Conservation (phyloP, 345 rosid species). For the Sisymbrium irio region DNA sequence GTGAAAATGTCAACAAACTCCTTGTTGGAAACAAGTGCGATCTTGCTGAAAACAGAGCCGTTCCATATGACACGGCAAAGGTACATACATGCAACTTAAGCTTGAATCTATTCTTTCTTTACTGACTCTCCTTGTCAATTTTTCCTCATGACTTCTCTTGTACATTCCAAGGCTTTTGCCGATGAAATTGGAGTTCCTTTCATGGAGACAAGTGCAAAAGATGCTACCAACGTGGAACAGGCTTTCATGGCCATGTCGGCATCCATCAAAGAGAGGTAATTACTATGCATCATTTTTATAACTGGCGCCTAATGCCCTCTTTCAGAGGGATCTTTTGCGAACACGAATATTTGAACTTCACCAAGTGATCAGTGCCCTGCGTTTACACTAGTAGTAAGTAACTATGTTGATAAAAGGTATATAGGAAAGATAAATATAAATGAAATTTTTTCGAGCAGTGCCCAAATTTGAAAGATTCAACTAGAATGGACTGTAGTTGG, state of each 20-base stretch:
- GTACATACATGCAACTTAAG: conserved; percentile 34
- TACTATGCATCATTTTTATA: background rate
- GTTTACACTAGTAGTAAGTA: background rate
- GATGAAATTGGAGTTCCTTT: conserved; percentile 77
- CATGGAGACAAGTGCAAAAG: conserved; percentile 85
- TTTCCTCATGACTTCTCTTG: background rate
- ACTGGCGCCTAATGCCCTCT: background rate
- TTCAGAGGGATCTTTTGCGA: background rate
- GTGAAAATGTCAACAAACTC: conserved; percentile 74
- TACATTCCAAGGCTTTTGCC: conserved; percentile 55
- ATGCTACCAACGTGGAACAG: conserved; percentile 65
- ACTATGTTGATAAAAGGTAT: background rate
- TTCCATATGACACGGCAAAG: conserved; percentile 69
- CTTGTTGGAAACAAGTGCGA: conserved; percentile 79
- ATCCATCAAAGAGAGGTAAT: conserved; percentile 66
- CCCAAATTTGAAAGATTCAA: background rate
- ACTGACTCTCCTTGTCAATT: background rate
- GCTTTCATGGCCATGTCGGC: conserved; percentile 86
- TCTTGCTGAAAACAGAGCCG: conserved; percentile 67
- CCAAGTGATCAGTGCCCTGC: background rate
- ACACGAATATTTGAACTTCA: background rate
- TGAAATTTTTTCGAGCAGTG: background rate
- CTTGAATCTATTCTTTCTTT: background rate
- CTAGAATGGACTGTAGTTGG: background rate
- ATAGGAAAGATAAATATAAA: background rate